These are phyloP conservation scores for Boletus coffeatus DNA, from an alignment of 1,284 basidiomycete species.

Conservation along the genomic window DNA sequence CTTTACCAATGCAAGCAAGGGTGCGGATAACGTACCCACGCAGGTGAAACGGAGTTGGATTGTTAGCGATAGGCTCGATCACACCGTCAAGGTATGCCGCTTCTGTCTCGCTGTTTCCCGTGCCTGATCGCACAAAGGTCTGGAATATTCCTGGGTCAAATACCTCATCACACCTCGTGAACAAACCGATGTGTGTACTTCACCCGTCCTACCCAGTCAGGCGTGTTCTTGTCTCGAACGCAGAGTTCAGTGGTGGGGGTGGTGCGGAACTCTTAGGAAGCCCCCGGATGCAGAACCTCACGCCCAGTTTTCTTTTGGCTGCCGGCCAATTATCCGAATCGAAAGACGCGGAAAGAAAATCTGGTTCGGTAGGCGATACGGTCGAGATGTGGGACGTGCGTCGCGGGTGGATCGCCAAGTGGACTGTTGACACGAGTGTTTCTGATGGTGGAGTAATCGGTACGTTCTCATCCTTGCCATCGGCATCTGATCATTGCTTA, in stretches of 20 bases:
- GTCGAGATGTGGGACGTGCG: conserved; percentile 89
- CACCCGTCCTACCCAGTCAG: conserved; percentile 75
- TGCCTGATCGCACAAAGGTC: conserved; percentile 39
- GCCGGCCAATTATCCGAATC: conserved; percentile 3
- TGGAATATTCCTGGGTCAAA: conserved; percentile 67
- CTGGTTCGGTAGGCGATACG: conserved; percentile 42
- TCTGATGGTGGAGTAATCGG: conserved; percentile 69
- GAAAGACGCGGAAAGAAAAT: conserved; percentile 20
- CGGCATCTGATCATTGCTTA: not conserved
- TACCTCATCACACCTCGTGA: conserved; percentile 46
- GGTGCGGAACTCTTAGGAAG: conserved; percentile 27
- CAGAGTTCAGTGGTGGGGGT: conserved; percentile 44
- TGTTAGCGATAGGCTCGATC: conserved; percentile 77
- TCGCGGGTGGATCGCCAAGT: conserved; percentile 78
- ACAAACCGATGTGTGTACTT: conserved; percentile 64
- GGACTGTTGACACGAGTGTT: conserved; percentile 59
- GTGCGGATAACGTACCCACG: conserved; percentile 19
- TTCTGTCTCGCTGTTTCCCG: not conserved
- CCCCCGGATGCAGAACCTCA: conserved; percentile 26
- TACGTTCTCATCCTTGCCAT: conserved; percentile 26
- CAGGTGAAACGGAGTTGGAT: conserved; percentile 58
- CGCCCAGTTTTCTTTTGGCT: conserved; percentile 19
- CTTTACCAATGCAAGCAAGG: conserved; percentile 9
- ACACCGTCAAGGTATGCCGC: conserved; percentile 64
- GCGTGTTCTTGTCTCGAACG: conserved; percentile 62